Evolutionary conservation across 805 yeast genomes (phyloP).

Genomic region (Lachancea lanzarotensis): DNA sequence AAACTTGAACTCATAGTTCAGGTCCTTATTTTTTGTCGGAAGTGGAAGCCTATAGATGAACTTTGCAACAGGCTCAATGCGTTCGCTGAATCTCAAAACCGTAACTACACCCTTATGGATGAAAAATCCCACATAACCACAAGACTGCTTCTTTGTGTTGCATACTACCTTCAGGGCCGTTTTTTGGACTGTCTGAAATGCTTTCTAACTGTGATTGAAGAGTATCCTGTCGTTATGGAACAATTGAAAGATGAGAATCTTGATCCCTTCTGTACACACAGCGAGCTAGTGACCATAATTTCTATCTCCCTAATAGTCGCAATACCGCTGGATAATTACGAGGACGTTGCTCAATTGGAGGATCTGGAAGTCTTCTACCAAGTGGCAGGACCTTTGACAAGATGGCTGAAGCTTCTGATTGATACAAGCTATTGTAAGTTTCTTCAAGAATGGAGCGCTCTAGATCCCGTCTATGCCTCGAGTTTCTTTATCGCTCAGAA

Average conservation of each 20-base stretch:
- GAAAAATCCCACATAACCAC: slow-evolving; percentile 6
- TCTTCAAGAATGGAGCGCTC: slow-evolving; percentile 22
- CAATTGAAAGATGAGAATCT: neutral
- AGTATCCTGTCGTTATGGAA: slow-evolving; percentile 7
- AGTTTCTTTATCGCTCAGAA: slow-evolving; percentile 17
- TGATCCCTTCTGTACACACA: slow-evolving; percentile 8
- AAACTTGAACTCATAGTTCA: slow-evolving; percentile 17
- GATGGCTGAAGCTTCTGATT: slow-evolving; percentile 16
- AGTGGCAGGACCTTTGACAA: slow-evolving; percentile 12
- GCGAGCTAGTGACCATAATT: slow-evolving; percentile 21
- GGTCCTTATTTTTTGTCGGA: slow-evolving; percentile 14
- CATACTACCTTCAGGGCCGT: slow-evolving; percentile 19
- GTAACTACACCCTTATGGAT: neutral
- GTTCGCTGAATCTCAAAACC: neutral
- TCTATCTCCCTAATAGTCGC: slow-evolving; percentile 21
- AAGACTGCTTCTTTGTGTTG: slow-evolving; percentile 13
- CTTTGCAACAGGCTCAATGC: slow-evolving; percentile 18
- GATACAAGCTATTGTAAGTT: slow-evolving; percentile 21
- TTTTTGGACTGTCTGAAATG: slow-evolving; percentile 18
- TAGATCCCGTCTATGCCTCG: slow-evolving; percentile 11
- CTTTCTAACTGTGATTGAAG: slow-evolving; percentile 16
- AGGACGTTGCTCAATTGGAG: slow-evolving; percentile 19
- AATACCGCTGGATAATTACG: slow-evolving; percentile 26
- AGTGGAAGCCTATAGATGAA: slow-evolving; percentile 22
- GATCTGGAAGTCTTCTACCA: slow-evolving; percentile 13